A percentile compares a stretch with the other conserved stretches of the same genome.
phyloP scores from a whole-genome alignment of 2,329 filamentous ascomycete species.

The Pseudogymnoascus sp. region DNA sequence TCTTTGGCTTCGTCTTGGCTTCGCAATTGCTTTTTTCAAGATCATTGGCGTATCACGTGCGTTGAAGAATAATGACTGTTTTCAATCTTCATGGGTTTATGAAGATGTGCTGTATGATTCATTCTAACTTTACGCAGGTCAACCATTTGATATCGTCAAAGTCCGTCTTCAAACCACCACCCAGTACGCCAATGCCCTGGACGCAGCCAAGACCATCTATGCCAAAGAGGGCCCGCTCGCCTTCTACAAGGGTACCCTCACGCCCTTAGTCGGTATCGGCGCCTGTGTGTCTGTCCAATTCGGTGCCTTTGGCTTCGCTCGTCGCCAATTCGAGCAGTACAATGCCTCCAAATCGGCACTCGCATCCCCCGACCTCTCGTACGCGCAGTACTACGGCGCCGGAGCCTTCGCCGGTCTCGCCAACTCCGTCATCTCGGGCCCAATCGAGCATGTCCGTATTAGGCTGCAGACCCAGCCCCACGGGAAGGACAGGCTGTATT shows the following conservation, averaged over 20 bases:
- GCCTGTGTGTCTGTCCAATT: conserved; percentile 99
- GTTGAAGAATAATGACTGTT: not conserved
- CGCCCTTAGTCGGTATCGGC: conserved; percentile 89
- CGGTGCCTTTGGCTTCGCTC: conserved; percentile 89
- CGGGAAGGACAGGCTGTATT: conserved; percentile 69
- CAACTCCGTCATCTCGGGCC: conserved; percentile 81
- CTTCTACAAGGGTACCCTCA: conserved; percentile 98
- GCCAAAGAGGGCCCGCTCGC: conserved; percentile 80
- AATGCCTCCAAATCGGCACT: conserved; percentile 47
- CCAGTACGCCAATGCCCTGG: conserved; percentile 71
- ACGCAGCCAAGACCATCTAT: conserved; percentile 78
- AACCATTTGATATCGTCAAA: conserved; percentile 89
- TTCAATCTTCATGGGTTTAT: conserved; percentile 10
- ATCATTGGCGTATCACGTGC: conserved; percentile 1
- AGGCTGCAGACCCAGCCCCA: conserved; percentile 94
- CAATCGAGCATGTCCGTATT: conserved; percentile 96
- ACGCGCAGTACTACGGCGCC: conserved; percentile 80
- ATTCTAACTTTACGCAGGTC: conserved; percentile 40
- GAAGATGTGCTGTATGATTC: conserved; percentile 6
- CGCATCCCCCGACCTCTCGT: conserved; percentile 52
- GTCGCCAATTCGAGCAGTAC: conserved; percentile 72
- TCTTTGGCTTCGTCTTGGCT: not conserved
- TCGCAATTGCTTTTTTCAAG: not conserved
- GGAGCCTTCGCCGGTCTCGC: conserved; percentile 89
- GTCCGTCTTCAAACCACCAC: conserved; percentile 88